Evolutionary conservation across 805 yeast species (phyloP), one percentile per base, ranked within the genome.

Genomic region (Hanseniaspora guilliermondii): DNA sequence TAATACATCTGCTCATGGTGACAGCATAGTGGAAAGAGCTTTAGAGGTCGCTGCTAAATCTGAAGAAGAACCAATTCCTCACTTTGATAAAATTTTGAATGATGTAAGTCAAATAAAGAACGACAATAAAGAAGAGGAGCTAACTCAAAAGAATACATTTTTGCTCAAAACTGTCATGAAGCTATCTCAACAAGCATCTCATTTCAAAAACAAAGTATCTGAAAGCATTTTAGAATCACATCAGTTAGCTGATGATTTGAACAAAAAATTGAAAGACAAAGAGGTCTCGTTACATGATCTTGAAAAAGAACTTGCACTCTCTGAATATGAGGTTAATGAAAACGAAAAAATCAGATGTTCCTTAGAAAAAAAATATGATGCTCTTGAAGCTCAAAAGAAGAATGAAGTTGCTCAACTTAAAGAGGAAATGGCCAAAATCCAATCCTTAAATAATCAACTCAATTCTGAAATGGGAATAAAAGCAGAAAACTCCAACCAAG

Each of bases 261-360:
- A 64, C n/a, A 40, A 56, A 2, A 62, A 65, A 14, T 59, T 66
- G 11, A 59, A 58, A 2, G 53, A 56, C 2, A 53, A 68, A 22
- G 59, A 58, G 21, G 58, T 64, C 22, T 58, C 61, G 19, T 59
- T 64, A 21, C 32, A 53, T 0, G 32, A 58, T 1, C 53, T 65
- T 8, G 61, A 60, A 35, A 49, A 60, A 3, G 60, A 63, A 9
- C 62, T 64, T n/a, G 19, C 52, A 14, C 49, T 55, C 14, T 35
- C 64, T 5, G 60, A 61, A n/a, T 47, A 58, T 30, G 27, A 56
- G 56, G 37, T 14, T 56, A 11, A 53, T 52, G 22, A 47, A 37
- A 2, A 24, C 58, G 36, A 49, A 55, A 25, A 33, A 50, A n/a
- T 49, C 56, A 33, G 40, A 49, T 32, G 54, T 56, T 7, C 55